Percentiles rank a stretch among this genome's conserved stretches.
Evolutionary conservation across 345 rosid genomes (phyloP).

Genomic region (Pelargonium nanum): DNA sequence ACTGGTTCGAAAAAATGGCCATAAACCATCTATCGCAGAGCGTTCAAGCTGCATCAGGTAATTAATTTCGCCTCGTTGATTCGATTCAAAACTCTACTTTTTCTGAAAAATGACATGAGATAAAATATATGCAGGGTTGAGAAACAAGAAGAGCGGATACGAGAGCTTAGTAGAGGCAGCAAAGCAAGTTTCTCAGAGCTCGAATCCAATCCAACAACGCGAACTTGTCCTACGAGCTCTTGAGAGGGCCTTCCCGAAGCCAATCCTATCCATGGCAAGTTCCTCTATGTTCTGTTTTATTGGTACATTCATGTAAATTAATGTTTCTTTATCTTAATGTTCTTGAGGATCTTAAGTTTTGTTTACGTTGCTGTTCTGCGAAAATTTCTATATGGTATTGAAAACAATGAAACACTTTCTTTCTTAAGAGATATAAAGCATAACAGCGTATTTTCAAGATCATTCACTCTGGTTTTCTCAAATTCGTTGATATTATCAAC

Average conservation of each 20-base stretch:
- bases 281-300: not conserved
- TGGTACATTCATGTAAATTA: not conserved
- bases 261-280: constrained; percentile 39
- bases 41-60: constrained; percentile 58
- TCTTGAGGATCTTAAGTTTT: not conserved
- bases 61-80: no score
- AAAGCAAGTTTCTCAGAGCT: constrained; percentile 32
- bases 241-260: constrained; percentile 41
- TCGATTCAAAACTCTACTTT: no score
- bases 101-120: not conserved
- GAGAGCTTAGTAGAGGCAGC: constrained; percentile 66
- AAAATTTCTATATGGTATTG: no score
- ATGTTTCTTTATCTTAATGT: not conserved
- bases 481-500: no score
- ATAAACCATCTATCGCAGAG: constrained; percentile 41
- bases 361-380: no score
- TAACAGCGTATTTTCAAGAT: no score
- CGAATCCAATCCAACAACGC: constrained; percentile 32
- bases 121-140: constrained; percentile 24
- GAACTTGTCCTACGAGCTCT: constrained; percentile 55
- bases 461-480: no score
- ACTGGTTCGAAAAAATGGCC: constrained; percentile 45
- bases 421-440: no score
- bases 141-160: constrained; percentile 37
- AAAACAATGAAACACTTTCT: no score